These are phyloP conservation scores for Coniochaeta hoffmannii DNA, from an alignment of 2,329 filamentous ascomycete genomes.

Conservation along the genomic window DNA sequence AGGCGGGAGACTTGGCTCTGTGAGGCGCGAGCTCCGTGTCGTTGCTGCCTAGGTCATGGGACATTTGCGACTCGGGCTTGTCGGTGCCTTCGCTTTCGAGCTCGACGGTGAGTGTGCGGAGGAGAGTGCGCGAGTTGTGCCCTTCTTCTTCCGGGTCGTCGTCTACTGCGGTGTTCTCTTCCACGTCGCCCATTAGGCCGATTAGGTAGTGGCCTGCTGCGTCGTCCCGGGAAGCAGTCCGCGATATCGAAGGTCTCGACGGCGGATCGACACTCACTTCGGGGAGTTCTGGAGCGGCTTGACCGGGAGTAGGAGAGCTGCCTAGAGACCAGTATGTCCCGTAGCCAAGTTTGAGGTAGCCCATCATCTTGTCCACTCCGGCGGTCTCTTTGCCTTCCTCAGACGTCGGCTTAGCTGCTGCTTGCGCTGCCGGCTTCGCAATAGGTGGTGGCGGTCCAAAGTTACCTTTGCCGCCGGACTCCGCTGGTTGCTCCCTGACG, in stretches of 20 bases:
- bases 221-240: constrained; percentile 4
- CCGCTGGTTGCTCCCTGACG: constrained; percentile 1
- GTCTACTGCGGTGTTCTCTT: constrained; percentile 30
- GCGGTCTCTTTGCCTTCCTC: not conserved
- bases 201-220: constrained; percentile 51
- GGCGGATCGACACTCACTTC: constrained; percentile 5
- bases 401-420: not conserved
- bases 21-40: constrained; percentile 16
- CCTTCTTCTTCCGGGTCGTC: constrained; percentile 24
- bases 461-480: not conserved
- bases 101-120: constrained; percentile 63
- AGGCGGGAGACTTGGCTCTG: not conserved
- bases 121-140: constrained; percentile 46
- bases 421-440: not conserved
- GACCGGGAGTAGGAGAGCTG: constrained; percentile 15
- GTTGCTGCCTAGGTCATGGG: constrained; percentile 37
- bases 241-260: not conserved
- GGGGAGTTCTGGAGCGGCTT: constrained; percentile 9
- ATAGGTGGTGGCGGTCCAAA: not conserved
- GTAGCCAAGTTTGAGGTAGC: constrained; percentile 60
- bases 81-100: constrained; percentile 35
- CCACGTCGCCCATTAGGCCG: constrained; percentile 59
- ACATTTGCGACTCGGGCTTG: constrained; percentile 35
- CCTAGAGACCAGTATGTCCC: constrained; percentile 57
- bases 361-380: constrained; percentile 46